Conservation (phyloP, 192 early-diverging fungal genomes). For the Backusella australiensis region DNA sequence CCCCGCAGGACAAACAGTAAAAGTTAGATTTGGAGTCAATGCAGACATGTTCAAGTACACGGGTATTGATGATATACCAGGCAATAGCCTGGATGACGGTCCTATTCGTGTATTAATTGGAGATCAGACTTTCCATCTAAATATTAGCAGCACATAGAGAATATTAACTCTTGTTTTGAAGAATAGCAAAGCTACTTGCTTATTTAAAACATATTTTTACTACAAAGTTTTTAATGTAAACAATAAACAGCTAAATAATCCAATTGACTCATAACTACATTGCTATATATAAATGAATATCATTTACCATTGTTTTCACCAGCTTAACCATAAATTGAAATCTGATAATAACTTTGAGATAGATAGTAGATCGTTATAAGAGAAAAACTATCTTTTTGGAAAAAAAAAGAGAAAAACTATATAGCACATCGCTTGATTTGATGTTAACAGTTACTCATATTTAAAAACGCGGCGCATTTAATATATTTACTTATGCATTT, state of each 20-base stretch:
- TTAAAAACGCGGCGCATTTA: neutral
- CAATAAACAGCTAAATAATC: neutral
- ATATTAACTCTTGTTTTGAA: neutral
- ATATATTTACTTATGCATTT: too few species aligned
- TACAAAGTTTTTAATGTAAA: neutral
- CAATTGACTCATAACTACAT: neutral
- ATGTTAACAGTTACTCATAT: neutral
- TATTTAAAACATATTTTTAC: neutral
- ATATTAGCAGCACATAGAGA: neutral
- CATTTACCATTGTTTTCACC: too few species aligned
- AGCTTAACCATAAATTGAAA: too few species aligned
- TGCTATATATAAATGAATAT: too few species aligned
- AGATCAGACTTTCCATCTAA: neutral
- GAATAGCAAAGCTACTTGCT: neutral
- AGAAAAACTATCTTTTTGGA: too few species aligned
- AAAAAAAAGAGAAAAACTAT: neutral
- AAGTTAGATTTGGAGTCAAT: constrained; percentile 33
- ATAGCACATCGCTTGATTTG: neutral
- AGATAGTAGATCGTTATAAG: too few species aligned
- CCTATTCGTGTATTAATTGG: neutral
- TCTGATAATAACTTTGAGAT: too few species aligned
- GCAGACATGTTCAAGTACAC: constrained; percentile 36
- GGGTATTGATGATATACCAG: constrained; percentile 12
- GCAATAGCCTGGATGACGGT: constrained; percentile 14
- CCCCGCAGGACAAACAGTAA: constrained; percentile 37